These are phyloP conservation scores for Heimioporus sp. DNA, from an alignment of 768 basidiomycete genomes.

Conservation along the genomic window DNA sequence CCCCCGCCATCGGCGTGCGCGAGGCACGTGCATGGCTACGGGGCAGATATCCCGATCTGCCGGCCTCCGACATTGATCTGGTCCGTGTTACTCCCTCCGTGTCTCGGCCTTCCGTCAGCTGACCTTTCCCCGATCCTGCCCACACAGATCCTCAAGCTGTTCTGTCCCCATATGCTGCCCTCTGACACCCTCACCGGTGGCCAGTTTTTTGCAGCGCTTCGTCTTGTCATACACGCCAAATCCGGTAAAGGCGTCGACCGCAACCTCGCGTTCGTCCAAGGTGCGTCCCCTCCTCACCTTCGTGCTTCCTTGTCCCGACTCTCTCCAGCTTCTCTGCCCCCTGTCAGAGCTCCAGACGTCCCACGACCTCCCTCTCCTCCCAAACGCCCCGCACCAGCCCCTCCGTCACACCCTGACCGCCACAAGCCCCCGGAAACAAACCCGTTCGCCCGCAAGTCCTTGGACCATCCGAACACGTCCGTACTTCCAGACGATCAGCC, in stretches of 20 bases:
- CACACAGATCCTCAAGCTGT: conserved; percentile 61
- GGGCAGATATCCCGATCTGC: conserved; percentile 61
- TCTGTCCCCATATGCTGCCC: conserved; percentile 52
- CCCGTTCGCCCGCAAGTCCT: conserved; percentile 25
- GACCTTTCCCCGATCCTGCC: conserved; percentile 1
- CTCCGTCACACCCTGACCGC: conserved; percentile 29
- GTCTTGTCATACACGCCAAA: conserved; percentile 63
- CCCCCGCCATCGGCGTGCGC: conserved; percentile 50
- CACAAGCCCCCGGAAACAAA: conserved; percentile 30
- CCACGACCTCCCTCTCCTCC: conserved; percentile 18
- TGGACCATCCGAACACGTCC: conserved; percentile 8
- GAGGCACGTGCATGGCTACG: conserved; percentile 76
- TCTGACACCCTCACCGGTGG: conserved; percentile 59
- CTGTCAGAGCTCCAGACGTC: conserved; percentile 4
- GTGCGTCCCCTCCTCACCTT: conserved; percentile 31
- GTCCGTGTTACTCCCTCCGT: conserved; percentile 37
- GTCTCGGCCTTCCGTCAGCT: neutral
- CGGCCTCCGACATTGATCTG: conserved; percentile 52
- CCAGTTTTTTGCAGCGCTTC: conserved; percentile 74
- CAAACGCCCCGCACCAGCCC: conserved; percentile 21
- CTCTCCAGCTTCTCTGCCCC: conserved; percentile 17
- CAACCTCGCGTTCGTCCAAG: conserved; percentile 72
- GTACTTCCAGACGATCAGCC: conserved; percentile 7
- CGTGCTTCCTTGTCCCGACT: conserved; percentile 7
- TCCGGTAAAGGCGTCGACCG: conserved; percentile 63